Percentiles rank a stretch among this genome's conserved stretches.
phyloP scores from a whole-genome alignment of 352 stramenopile genomes.

The Phytophthora hibernalis region DNA sequence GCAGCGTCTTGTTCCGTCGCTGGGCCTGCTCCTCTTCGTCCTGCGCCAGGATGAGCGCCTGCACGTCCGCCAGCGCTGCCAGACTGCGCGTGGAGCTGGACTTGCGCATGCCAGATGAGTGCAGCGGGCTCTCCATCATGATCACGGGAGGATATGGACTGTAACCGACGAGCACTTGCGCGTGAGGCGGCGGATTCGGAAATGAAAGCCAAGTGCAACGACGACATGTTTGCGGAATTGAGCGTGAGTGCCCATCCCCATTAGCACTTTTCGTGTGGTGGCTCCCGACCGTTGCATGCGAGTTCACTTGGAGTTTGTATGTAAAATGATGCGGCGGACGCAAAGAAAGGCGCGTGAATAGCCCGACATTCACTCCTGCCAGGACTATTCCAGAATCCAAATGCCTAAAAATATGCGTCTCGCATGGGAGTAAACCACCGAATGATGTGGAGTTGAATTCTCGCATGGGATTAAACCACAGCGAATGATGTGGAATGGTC shows the following conservation, averaged over 20 bases:
- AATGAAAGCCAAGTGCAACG: slow-evolving; percentile 43
- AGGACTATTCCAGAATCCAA: slow-evolving; percentile 24
- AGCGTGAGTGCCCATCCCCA: slow-evolving; percentile 1
- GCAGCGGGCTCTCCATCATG: slow-evolving; percentile 50
- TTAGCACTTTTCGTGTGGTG: slow-evolving; percentile 13
- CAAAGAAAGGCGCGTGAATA: slow-evolving; percentile 29
- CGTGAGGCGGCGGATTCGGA: slow-evolving; percentile 30
- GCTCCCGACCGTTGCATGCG: slow-evolving; percentile 6
- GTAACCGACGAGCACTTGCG: slow-evolving; percentile 5
- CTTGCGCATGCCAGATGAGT: slow-evolving; percentile 53
- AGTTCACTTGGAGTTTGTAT: slow-evolving; percentile 25
- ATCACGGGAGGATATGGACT: neutral
- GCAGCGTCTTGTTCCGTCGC: slow-evolving; percentile 45
- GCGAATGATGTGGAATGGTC: too few species aligned
- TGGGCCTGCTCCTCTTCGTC: slow-evolving; percentile 59
- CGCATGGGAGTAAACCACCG: neutral
- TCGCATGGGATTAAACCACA: too few species aligned
- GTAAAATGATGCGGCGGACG: slow-evolving; percentile 23
- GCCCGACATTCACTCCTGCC: slow-evolving; percentile 26
- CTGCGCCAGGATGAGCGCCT: slow-evolving; percentile 52
- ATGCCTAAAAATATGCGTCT: slow-evolving; percentile 24
- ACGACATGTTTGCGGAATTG: slow-evolving; percentile 38
- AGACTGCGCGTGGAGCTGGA: slow-evolving; percentile 68
- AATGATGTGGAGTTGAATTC: too few species aligned
- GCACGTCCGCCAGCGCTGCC: slow-evolving; percentile 36